phyloP scores from a whole-genome alignment of 768 basidiomycete genomes.

The Mycena crocata region DNA sequence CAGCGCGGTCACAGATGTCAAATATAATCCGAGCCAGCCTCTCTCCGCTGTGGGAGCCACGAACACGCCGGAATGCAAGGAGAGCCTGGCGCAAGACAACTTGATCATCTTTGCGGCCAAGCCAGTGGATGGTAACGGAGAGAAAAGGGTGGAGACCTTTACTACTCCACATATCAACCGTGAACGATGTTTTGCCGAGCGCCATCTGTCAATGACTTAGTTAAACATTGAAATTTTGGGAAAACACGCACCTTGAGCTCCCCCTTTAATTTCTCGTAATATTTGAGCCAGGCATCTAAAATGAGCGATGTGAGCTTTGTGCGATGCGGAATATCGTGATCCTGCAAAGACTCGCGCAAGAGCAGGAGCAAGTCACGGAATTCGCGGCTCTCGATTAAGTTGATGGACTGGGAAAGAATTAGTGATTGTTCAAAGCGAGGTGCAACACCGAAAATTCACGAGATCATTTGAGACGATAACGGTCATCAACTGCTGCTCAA shows the following conservation, averaged over 20 bases:
- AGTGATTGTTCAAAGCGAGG: neutral
- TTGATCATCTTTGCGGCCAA: neutral
- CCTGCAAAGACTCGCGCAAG: conserved; percentile 2
- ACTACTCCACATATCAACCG: conserved; percentile 2
- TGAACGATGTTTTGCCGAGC: neutral
- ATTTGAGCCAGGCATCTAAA: conserved; percentile 5
- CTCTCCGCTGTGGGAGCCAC: conserved; percentile 2
- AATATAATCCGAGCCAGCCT: conserved; percentile 2
- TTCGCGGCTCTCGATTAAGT: conserved; percentile 10
- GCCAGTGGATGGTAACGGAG: neutral
- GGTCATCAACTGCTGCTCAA: conserved; percentile 1
- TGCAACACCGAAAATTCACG: neutral
- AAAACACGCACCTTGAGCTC: conserved; percentile 35
- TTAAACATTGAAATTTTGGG: neutral
- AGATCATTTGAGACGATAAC: conserved; percentile 13
- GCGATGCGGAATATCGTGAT: conserved; percentile 5
- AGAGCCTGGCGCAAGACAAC: conserved; percentile 2
- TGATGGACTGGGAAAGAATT: conserved; percentile 1
- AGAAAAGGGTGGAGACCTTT: neutral
- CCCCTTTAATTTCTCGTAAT: conserved; percentile 34
- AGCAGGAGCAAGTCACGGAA: conserved; percentile 7
- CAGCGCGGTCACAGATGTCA: neutral
- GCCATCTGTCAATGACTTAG: neutral
- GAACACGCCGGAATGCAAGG: conserved; percentile 4
- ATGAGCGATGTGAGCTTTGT: neutral